Percentiles rank a stretch among this genome's conserved stretches.
Conservation (phyloP, 2,329 filamentous ascomycete genomes). For the Ustilaginoidea virens region DNA sequence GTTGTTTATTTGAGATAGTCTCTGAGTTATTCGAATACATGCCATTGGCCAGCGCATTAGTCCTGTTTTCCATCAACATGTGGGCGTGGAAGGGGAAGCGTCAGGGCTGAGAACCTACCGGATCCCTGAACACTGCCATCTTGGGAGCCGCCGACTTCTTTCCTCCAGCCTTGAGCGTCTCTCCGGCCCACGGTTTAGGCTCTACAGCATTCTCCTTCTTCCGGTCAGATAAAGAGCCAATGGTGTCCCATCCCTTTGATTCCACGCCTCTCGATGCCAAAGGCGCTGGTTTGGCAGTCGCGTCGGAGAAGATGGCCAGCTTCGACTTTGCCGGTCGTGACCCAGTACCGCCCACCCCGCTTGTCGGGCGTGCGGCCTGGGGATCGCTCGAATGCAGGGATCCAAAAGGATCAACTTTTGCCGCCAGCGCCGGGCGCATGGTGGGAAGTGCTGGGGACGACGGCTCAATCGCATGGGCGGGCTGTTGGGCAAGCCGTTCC, state of each 20-base stretch:
- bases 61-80: constrained; percentile 89
- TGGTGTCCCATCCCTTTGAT: constrained; percentile 77
- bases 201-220: constrained; percentile 90
- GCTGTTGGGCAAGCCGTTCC: constrained; percentile 51
- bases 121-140: constrained; percentile 87
- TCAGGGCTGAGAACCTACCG: constrained; percentile 46
- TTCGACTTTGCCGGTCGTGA: constrained; percentile 62
- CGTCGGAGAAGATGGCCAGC: constrained; percentile 81
- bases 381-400: constrained; percentile 41
- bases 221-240: constrained; percentile 70
- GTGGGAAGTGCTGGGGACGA: constrained; percentile 76
- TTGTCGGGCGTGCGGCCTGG: constrained; percentile 43
- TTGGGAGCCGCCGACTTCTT: constrained; percentile 62
- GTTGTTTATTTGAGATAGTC: constrained; percentile 45
- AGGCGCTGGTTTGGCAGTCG: constrained; percentile 42
- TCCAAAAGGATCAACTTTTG: constrained; percentile 74
- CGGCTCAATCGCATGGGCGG: constrained; percentile 49
- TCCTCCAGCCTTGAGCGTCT: constrained; percentile 76
- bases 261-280: constrained; percentile 34
- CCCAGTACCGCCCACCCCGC: constrained; percentile 29
- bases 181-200: constrained; percentile 79
- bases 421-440: constrained; percentile 66
- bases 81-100: constrained; percentile 25
- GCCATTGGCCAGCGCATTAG: constrained; percentile 55
- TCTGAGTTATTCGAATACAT: constrained; percentile 34